phyloP scores from a whole-genome alignment of 2,329 filamentous ascomycete genomes.

The Cladosporium sp. region DNA sequence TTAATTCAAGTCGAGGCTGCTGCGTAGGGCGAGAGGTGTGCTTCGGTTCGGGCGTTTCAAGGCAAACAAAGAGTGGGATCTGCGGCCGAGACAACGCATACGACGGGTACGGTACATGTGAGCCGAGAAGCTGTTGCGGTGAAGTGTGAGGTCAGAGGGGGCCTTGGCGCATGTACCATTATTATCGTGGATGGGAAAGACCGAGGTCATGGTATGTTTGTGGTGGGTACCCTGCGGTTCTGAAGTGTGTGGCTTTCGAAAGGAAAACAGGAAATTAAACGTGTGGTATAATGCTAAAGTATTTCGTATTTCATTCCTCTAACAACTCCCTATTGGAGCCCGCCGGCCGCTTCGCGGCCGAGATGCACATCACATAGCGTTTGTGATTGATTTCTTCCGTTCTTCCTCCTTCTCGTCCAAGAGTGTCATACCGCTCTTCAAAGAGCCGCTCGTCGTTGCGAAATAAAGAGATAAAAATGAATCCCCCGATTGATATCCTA shows the following conservation, averaged over 20 bases:
- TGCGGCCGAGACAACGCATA: slow-evolving; percentile 7
- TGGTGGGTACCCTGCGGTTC: not conserved
- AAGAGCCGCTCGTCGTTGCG: slow-evolving; percentile 1
- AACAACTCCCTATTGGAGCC: not conserved
- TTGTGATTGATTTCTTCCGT: not conserved
- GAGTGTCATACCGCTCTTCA: not conserved
- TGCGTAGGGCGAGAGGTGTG: not conserved
- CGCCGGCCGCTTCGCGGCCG: not conserved
- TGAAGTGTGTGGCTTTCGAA: not conserved
- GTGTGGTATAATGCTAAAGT: not conserved
- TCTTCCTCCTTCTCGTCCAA: not conserved
- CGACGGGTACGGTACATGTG: too few relatives aligned
- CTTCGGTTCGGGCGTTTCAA: not conserved
- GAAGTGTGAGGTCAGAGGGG: slow-evolving; percentile 9
- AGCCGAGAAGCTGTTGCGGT: not conserved
- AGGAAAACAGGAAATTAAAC: not conserved
- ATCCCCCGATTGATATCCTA: slow-evolving; percentile 8
- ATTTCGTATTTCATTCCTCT: slow-evolving; percentile 10
- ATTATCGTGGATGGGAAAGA: not conserved
- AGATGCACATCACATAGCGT: not conserved
- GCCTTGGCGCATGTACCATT: slow-evolving; percentile 3
- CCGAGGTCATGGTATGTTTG: not conserved
- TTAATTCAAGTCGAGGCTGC: not conserved
- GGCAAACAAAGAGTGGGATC: not conserved
- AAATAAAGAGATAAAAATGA: slow-evolving; percentile 4